These are phyloP conservation scores for Tricholoma hemisulphureum DNA, from an alignment of 768 basidiomycete species.

Conservation along the genomic window DNA sequence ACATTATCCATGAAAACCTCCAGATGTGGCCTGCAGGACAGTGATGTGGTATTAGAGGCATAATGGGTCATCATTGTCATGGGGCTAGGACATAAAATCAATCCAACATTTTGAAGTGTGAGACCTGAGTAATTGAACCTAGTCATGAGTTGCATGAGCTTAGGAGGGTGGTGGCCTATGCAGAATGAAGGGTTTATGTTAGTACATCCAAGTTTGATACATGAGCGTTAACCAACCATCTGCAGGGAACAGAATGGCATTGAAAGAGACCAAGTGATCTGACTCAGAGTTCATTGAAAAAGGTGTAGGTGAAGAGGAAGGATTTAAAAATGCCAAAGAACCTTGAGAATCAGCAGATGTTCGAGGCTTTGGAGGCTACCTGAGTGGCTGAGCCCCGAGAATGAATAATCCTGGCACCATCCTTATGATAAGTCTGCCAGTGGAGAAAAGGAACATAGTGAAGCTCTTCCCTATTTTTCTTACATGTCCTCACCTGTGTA, in stretches of 20 bases:
- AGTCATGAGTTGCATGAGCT: constrained; percentile 72
- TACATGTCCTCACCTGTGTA: too few species aligned
- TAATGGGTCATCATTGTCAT: constrained; percentile 45
- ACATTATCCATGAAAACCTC: constrained; percentile 84
- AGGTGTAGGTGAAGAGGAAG: constrained; percentile 3
- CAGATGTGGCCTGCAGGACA: constrained; percentile 73
- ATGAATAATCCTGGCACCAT: not conserved
- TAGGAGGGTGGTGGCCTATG: constrained; percentile 64
- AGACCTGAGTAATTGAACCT: constrained; percentile 42
- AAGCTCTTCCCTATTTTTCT: too few species aligned
- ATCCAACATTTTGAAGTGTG: not conserved
- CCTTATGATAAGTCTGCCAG: constrained; percentile 23
- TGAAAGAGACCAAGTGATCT: constrained; percentile 61
- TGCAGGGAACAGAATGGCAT: constrained; percentile 75
- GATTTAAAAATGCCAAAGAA: constrained; percentile 22
- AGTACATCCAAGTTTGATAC: too few species aligned
- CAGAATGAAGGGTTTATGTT: not conserved
- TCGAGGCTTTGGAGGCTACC: constrained; percentile 11
- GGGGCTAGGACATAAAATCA: constrained; percentile 37
- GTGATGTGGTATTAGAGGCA: constrained; percentile 42
- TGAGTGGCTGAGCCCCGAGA: constrained; percentile 21
- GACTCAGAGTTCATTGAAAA: too few species aligned
- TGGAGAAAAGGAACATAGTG: too few species aligned
- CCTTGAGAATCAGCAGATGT: constrained; percentile 7
- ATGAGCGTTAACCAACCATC: constrained; percentile 52